phyloP scores from a whole-genome alignment of 805 yeast species.

The Metschnikowia dekortorum region DNA sequence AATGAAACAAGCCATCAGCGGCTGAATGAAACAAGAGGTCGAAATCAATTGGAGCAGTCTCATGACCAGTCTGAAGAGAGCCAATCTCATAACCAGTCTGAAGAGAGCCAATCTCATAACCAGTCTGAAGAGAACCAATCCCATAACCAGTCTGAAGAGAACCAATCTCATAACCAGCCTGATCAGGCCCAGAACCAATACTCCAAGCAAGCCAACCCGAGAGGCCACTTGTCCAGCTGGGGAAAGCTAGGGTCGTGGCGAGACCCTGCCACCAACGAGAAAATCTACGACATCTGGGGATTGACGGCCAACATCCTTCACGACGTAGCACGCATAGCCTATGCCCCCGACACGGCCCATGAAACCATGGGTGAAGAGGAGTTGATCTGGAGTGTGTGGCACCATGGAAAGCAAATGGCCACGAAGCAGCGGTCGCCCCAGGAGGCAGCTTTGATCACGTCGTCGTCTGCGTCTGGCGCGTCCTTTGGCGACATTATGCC shows the following conservation, averaged over 20 bases:
- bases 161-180: no score
- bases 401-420: conserved; percentile 52
- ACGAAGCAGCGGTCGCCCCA: conserved; percentile 44
- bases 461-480: conserved; percentile 7
- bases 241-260: conserved; percentile 38
- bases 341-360: conserved; percentile 12
- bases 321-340: conserved; percentile 58
- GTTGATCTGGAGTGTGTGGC: conserved; percentile 52
- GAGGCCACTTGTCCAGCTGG: conserved; percentile 23
- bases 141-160: no score
- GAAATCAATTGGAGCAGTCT: no score
- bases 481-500: conserved; percentile 44
- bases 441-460: conserved; percentile 49
- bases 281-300: conserved; percentile 76
- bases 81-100: no score
- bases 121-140: no score
- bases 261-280: conserved; percentile 36
- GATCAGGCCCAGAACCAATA: not conserved
- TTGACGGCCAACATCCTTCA: conserved; percentile 74
- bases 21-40: no score
- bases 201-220: no score
- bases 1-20: no score
- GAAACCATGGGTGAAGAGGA: conserved; percentile 59
- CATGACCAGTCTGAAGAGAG: no score
- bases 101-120: no score